phyloP scores from a whole-genome alignment of 2,329 filamentous ascomycete genomes.

The Hirsutella minnesotensis region DNA sequence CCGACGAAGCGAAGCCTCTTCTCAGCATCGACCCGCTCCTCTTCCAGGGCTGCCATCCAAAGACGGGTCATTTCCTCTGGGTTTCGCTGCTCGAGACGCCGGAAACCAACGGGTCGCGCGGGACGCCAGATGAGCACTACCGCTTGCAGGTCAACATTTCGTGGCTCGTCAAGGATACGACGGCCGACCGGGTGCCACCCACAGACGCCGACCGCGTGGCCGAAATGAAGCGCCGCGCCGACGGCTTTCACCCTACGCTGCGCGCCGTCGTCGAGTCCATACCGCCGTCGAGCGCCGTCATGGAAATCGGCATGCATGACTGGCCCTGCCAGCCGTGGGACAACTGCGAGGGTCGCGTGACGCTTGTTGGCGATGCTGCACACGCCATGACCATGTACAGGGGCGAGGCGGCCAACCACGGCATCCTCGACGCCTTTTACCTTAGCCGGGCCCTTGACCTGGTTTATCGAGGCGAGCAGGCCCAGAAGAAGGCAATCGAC shows the following conservation, averaged over 20 bases:
- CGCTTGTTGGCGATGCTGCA: constrained; percentile 40
- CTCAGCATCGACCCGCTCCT: constrained; percentile 39
- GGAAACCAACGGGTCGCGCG: constrained; percentile 20
- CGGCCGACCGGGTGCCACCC: constrained; percentile 20
- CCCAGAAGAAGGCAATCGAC: constrained; percentile 9
- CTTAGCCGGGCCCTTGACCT: constrained; percentile 13
- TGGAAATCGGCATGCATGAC: constrained; percentile 23
- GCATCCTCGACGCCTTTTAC: constrained; percentile 24
- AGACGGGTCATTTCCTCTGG: constrained; percentile 37
- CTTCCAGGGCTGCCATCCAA: constrained; percentile 40
- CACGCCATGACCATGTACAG: constrained; percentile 48
- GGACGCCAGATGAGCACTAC: constrained; percentile 20
- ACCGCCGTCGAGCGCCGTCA: constrained; percentile 24
- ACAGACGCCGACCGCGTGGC: constrained; percentile 19
- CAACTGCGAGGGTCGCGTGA: constrained; percentile 28
- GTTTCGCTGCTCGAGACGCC: constrained; percentile 33
- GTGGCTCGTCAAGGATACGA: constrained; percentile 25
- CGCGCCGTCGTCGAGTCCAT: constrained; percentile 28
- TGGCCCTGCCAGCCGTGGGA: constrained; percentile 27
- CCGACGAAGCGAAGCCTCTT: constrained; percentile 24
- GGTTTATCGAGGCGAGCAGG: constrained; percentile 6
- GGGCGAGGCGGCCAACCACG: constrained; percentile 27
- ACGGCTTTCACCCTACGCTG: constrained; percentile 24
- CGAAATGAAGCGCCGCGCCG: constrained; percentile 26
- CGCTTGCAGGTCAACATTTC: constrained; percentile 33